Evolutionary conservation across 1,139 yeast species (phyloP), one percentile per base, ranked within the genome.

Genomic region (Magnusiomyces tetraspermus): DNA sequence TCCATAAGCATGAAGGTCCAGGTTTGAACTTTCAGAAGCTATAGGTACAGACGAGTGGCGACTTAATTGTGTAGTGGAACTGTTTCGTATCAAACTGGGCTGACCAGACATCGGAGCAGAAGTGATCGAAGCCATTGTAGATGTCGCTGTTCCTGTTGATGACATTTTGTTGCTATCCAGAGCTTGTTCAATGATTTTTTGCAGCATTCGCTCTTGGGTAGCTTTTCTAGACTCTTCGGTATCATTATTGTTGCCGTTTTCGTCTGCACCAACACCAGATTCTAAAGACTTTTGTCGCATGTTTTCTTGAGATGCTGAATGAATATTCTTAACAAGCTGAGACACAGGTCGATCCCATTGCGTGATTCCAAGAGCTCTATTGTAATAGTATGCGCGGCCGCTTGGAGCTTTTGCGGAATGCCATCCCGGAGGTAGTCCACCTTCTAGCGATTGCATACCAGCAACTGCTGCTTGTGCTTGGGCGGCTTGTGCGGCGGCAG

Each of bases 281-380:
- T 50, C 50, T 19, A 38, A 46, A 47, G 61, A 61, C 28, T 52
- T 51, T 17, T 65, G 63, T 37, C 60, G 22, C 10, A 23, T 36
- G 58, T 56, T 47, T 40, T 55, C 19, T 49, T 57, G 26, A 48
- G 57, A 52, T 37, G 54, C 23, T 46, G 54, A 26, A 50, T 49
- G 15, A 52, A 46, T 23, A 51, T 43, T 36, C 24, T 41, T 42
- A 13, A 45, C 38, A 33, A 23, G 31, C 22, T 38, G 40, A n/a
- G 15, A 36, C 11, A 19, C 19, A 1, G 89, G 89, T 50, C 69
- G 69, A 15, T 78, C 82, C 90, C 92, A 84, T 50, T 76, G 76
- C 0, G 82, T 75, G 19, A 70, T 60, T 45, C 73, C 72, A 42
- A 71, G 66, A 17, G 65, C 71, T 44, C 76, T 67, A 62, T 83